Conservation (phyloP, 1,284 basidiomycete species). For the Clitocybe nebularis region DNA sequence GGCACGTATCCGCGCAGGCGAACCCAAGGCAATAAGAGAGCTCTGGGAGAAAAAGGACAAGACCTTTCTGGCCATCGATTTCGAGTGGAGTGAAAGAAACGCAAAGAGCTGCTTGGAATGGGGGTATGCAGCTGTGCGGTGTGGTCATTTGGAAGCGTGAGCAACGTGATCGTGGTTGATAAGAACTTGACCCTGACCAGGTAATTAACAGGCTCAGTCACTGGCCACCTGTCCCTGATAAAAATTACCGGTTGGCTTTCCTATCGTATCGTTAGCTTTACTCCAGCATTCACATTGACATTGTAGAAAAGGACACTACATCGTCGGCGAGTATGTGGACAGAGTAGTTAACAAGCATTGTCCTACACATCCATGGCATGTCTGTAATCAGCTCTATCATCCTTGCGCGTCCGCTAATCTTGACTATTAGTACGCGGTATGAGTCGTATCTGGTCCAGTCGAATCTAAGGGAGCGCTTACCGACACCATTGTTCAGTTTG, state of each 20-base stretch:
- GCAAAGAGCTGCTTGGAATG: constrained; percentile 67
- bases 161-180: constrained; percentile 28
- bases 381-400: constrained; percentile 21
- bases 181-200: constrained; percentile 6
- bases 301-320: constrained; percentile 73
- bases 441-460: too few relatives aligned
- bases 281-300: background rate
- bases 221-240: constrained; percentile 79
- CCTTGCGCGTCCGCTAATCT: constrained; percentile 6
- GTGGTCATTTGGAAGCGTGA: constrained; percentile 68
- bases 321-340: constrained; percentile 76
- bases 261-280: background rate
- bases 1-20: constrained; percentile 63
- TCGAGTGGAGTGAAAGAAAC: constrained; percentile 79
- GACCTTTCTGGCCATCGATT: constrained; percentile 72
- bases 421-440: constrained; percentile 56
- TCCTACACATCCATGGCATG: constrained; percentile 68
- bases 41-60: constrained; percentile 71
- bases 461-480: too few relatives aligned
- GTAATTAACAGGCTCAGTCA: constrained; percentile 47
- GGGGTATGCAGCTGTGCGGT: constrained; percentile 77
- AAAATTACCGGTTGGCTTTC: constrained; percentile 68
- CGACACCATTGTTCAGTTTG: constrained; percentile 50
- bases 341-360: constrained; percentile 58
- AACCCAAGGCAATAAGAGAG: constrained; percentile 60